Conservation (phyloP, 2,329 filamentous ascomycete genomes). For the Rachicladosporium sp. region DNA sequence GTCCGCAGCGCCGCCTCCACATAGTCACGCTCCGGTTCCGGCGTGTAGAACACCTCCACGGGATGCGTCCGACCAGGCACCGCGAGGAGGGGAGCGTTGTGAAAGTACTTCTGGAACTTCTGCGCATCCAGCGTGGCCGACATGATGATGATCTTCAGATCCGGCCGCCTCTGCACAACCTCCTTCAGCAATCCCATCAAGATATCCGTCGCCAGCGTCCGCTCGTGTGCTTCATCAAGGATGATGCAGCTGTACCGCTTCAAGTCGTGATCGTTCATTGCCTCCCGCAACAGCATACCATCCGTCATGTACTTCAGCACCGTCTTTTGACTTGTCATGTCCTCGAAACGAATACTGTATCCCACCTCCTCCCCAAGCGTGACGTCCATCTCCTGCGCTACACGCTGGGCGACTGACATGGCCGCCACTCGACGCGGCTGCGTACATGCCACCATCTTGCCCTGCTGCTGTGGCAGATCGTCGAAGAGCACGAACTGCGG, state of each 20-base stretch:
- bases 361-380: conserved; percentile 86
- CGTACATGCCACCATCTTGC: conserved; percentile 91
- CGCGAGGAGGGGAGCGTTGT: conserved; percentile 80
- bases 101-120: conserved; percentile 97
- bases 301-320: conserved; percentile 99
- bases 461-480: conserved; percentile 73
- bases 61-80: conserved; percentile 92
- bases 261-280: conserved; percentile 89
- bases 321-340: conserved; percentile 77
- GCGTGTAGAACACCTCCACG: conserved; percentile 97
- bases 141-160: conserved; percentile 98
- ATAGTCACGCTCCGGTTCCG: conserved; percentile 90
- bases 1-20: conserved; percentile 90
- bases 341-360: conserved; percentile 98
- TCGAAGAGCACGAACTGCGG: conserved; percentile 97
- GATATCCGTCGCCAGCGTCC: conserved; percentile 93
- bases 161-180: conserved; percentile 65
- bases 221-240: conserved; percentile 95
- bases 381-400: conserved; percentile 93
- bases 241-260: conserved; percentile 94
- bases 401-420: conserved; percentile 97
- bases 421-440: conserved; percentile 95
- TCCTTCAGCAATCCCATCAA: conserved; percentile 94
- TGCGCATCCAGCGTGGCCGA: conserved; percentile 94
- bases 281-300: conserved; percentile 92